Percentiles rank a stretch among this genome's conserved stretches.
Conservation (phyloP, 2,329 filamentous ascomycete species). For the Lasiodiplodia gonubiensis region DNA sequence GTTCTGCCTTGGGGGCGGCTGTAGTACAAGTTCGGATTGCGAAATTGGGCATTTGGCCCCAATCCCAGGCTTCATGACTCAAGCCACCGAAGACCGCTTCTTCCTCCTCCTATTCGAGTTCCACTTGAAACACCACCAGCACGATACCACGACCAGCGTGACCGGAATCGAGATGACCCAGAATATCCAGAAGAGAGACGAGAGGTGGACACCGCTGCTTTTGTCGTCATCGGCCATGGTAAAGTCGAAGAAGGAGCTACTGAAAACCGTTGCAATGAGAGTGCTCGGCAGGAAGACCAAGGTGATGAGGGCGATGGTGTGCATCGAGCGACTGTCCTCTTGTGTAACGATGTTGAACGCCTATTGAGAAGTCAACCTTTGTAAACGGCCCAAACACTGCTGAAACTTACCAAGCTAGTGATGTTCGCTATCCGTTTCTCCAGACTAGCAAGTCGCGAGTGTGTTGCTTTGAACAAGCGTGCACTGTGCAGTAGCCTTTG, state of each 20-base stretch:
- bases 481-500: conserved; percentile 32
- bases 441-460: conserved; percentile 42
- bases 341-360: conserved; percentile 50
- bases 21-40: neutral
- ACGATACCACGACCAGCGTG: conserved; percentile 34
- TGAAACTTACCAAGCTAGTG: conserved; percentile 38
- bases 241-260: conserved; percentile 38
- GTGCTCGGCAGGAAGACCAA: conserved; percentile 52
- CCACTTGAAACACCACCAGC: conserved; percentile 32
- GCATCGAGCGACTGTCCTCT: conserved; percentile 51
- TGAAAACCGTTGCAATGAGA: conserved; percentile 41
- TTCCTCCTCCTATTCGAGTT: neutral
- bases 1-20: neutral
- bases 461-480: conserved; percentile 44
- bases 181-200: conserved; percentile 41
- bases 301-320: conserved; percentile 53
- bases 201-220: conserved; percentile 35
- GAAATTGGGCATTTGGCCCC: neutral
- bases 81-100: neutral
- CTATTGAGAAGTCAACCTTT: neutral
- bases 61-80: neutral
- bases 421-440: conserved; percentile 47
- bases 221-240: conserved; percentile 33
- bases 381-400: neutral
- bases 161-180: conserved; percentile 38